A percentile compares a stretch with the other conserved stretches of the same genome.
Evolutionary conservation across 495 filamentous ascomycete species (phyloP).

Genomic region (Xylaria intraflava): DNA sequence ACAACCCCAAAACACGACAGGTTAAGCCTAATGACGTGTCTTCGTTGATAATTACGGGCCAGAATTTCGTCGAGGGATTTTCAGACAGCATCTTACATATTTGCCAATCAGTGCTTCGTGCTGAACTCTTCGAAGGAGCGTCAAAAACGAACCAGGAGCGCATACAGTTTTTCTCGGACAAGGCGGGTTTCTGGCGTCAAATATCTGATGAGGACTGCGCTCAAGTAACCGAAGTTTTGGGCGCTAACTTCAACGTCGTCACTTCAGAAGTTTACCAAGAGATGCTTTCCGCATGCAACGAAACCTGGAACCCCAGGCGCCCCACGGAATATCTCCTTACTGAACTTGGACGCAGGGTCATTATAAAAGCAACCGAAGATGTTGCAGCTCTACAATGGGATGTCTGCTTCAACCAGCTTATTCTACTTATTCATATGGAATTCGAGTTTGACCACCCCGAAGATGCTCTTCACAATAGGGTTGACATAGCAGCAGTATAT

Average conservation of each 20-base stretch:
- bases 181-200: slow-evolving; percentile 62
- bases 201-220: slow-evolving; percentile 63
- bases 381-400: slow-evolving; percentile 59
- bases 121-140: slow-evolving; percentile 64
- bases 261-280: slow-evolving; percentile 49
- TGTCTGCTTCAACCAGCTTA: slow-evolving; percentile 70
- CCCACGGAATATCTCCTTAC: slow-evolving; percentile 48
- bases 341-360: slow-evolving; percentile 61
- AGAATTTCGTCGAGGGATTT: slow-evolving; percentile 54
- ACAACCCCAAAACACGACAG: slow-evolving; percentile 44
- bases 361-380: slow-evolving; percentile 73
- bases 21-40: slow-evolving; percentile 31
- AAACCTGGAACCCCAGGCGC: slow-evolving; percentile 19
- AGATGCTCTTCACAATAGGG: slow-evolving; percentile 50
- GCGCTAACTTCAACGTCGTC: slow-evolving; percentile 47
- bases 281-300: slow-evolving; percentile 31
- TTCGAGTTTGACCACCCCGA: slow-evolving; percentile 65
- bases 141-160: slow-evolving; percentile 59
- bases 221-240: slow-evolving; percentile 49
- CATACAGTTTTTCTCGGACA: slow-evolving; percentile 64
- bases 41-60: slow-evolving; percentile 51
- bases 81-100: slow-evolving; percentile 55
- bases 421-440: slow-evolving; percentile 78
- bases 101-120: slow-evolving; percentile 52
- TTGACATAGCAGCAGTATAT: slow-evolving; percentile 64